phyloP scores from a whole-genome alignment of 2,329 filamentous ascomycete species.

The Hymenoscyphus infarciens region DNA sequence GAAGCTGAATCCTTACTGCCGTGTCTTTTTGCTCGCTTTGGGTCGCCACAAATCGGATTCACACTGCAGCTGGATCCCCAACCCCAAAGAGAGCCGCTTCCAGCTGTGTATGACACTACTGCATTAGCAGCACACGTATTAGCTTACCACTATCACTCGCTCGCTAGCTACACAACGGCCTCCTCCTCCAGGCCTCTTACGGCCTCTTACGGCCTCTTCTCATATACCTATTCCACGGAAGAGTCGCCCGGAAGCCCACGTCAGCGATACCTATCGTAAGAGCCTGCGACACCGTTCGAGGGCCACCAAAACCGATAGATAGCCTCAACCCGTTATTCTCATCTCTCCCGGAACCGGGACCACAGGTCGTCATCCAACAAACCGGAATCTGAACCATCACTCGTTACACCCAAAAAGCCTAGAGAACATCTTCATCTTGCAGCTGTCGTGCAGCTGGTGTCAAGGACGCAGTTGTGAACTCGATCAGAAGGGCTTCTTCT shows the following conservation, averaged over 20 bases:
- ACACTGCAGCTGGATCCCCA: background rate
- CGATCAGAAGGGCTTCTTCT: background rate
- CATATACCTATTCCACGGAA: background rate
- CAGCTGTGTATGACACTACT: background rate
- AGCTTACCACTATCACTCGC: background rate
- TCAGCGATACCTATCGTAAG: background rate
- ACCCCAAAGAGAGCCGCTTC: background rate
- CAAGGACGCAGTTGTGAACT: background rate
- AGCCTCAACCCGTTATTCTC: background rate
- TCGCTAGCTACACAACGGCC: background rate
- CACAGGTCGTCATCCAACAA: background rate
- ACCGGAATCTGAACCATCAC: slow-evolving; percentile 6
- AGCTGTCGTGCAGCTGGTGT: background rate
- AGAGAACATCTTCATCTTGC: background rate
- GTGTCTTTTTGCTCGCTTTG: background rate
- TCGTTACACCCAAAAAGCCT: slow-evolving; percentile 3
- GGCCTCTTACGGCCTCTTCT: background rate
- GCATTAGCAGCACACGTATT: background rate
- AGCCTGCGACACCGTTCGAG: background rate
- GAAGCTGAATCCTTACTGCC: background rate
- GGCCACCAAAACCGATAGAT: background rate
- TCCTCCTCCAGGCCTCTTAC: background rate
- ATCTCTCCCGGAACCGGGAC: background rate
- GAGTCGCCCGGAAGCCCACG: background rate
- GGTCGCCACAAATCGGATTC: background rate